Conservation (phyloP, 1,284 basidiomycete genomes). For the Ganoderma lingzhi region DNA sequence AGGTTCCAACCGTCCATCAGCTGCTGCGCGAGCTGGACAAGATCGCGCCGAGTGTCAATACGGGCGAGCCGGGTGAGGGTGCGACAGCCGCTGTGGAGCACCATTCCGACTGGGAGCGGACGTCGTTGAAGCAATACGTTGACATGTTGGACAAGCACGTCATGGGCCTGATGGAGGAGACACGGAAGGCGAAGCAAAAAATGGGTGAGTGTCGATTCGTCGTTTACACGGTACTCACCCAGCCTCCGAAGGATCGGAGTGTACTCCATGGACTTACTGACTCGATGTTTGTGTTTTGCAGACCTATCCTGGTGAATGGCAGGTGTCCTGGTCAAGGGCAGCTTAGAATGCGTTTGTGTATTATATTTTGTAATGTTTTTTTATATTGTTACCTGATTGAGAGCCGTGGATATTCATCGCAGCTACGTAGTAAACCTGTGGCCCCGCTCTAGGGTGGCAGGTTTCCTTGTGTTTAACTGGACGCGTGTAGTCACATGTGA, state of each 20-base stretch:
- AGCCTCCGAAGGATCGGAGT: background rate
- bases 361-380: background rate
- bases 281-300: too few relatives aligned
- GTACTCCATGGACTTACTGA: too few relatives aligned
- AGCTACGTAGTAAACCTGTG: background rate
- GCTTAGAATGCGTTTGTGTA: background rate
- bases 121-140: conserved; percentile 88
- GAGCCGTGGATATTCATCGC: background rate
- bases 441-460: background rate
- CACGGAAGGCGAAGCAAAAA: conserved; percentile 59
- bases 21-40: conserved; percentile 83
- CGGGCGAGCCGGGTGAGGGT: conserved; percentile 37
- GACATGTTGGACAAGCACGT: conserved; percentile 88
- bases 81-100: conserved; percentile 16
- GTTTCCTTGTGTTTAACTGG: background rate
- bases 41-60: conserved; percentile 33
- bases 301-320: too few relatives aligned
- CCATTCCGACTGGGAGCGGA: conserved; percentile 69
- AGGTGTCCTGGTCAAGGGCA: background rate
- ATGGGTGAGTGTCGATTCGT: conserved; percentile 43
- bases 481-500: background rate
- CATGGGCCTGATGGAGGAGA: conserved; percentile 64
- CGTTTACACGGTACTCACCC: background rate
- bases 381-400: conserved; percentile 6
- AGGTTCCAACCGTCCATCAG: conserved; percentile 88